These are phyloP conservation scores for Davidsoniella australis DNA, from an alignment of 2,329 filamentous ascomycete species.

Conservation along the genomic window DNA sequence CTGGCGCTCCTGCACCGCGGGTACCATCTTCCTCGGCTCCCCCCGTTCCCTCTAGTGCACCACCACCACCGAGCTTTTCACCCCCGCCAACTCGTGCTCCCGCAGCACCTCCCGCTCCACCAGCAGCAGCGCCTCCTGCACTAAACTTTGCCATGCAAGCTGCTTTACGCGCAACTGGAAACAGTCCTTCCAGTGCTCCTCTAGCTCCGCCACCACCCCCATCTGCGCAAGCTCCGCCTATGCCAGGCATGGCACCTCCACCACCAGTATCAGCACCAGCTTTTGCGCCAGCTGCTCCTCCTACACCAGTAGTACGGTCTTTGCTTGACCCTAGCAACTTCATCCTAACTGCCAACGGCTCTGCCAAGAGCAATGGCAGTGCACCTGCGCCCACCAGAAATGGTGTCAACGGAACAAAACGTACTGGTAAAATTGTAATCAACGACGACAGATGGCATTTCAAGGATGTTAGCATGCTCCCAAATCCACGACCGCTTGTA, in stretches of 20 bases:
- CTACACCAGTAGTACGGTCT: conserved; percentile 30
- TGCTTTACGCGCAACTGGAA: conserved; percentile 8
- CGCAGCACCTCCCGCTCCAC: background rate
- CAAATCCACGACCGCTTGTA: conserved; percentile 66
- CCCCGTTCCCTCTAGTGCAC: conserved; percentile 23
- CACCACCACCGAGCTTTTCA: conserved; percentile 24
- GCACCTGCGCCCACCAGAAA: conserved; percentile 19
- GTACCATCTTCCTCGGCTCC: conserved; percentile 23
- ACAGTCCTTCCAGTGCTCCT: conserved; percentile 20
- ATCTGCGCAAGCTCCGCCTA: conserved; percentile 24
- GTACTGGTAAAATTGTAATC: conserved; percentile 34
- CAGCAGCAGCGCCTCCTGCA: background rate
- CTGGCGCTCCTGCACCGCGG: conserved; percentile 22
- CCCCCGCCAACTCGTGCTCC: conserved; percentile 16
- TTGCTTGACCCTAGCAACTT: conserved; percentile 63
- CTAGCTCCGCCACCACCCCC: conserved; percentile 23
- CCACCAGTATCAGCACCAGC: conserved; percentile 19
- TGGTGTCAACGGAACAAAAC: conserved; percentile 15
- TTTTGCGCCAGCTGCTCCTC: conserved; percentile 21
- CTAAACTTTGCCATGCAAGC: conserved; percentile 12
- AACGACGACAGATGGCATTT: conserved; percentile 78
- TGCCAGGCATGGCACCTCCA: conserved; percentile 23
- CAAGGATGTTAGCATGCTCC: conserved; percentile 62
- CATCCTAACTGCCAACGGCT: conserved; percentile 50
- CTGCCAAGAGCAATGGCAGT: conserved; percentile 29